Percentiles rank a stretch among this genome's conserved stretches.
These are phyloP conservation scores for Coemansia erecta DNA, from an alignment of 192 early-diverging fungal genomes.

Conservation along the genomic window DNA sequence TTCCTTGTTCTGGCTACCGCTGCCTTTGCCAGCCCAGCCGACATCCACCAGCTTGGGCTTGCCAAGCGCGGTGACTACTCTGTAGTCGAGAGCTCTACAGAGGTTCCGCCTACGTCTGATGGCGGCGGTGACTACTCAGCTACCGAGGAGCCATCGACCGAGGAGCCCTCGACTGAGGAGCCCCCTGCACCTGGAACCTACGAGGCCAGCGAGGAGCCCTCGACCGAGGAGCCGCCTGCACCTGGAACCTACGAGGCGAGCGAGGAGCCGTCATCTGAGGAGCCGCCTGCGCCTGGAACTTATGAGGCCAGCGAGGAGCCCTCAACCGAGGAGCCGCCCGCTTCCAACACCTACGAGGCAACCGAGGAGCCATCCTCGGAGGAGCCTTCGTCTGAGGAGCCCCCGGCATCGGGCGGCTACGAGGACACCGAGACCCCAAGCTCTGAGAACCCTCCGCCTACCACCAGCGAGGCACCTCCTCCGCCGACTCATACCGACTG, in stretches of 20 bases:
- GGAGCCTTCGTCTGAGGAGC: constrained; percentile 23
- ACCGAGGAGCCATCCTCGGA: too few relatives aligned
- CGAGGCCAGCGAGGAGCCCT: constrained; percentile 14
- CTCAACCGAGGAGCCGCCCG: constrained; percentile 19
- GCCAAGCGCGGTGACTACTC: constrained; percentile 34
- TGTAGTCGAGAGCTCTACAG: constrained; percentile 18
- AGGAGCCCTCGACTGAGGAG: constrained; percentile 18
- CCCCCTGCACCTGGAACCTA: constrained; percentile 12
- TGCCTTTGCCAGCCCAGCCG: constrained; percentile 27
- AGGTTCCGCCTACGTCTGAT: constrained; percentile 12
- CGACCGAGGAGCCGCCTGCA: constrained; percentile 9
- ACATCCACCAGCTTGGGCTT: constrained; percentile 15
- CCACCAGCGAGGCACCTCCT: constrained; percentile 14
- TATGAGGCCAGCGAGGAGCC: constrained; percentile 9
- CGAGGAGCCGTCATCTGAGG: constrained; percentile 19
- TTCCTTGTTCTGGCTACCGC: constrained; percentile 41
- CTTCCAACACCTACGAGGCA: constrained; percentile 11
- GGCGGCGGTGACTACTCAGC: constrained; percentile 17
- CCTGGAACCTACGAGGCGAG: constrained; percentile 1
- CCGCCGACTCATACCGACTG: constrained; percentile 8
- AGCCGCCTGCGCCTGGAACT: constrained; percentile 14
- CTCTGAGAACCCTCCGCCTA: constrained; percentile 7
- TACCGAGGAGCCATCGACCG: constrained; percentile 23
- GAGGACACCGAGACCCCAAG: not conserved
- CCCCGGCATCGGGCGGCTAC: constrained; percentile 7